Conservation (phyloP, 257 asterid genomes). For the Verbascum thapsus region DNA sequence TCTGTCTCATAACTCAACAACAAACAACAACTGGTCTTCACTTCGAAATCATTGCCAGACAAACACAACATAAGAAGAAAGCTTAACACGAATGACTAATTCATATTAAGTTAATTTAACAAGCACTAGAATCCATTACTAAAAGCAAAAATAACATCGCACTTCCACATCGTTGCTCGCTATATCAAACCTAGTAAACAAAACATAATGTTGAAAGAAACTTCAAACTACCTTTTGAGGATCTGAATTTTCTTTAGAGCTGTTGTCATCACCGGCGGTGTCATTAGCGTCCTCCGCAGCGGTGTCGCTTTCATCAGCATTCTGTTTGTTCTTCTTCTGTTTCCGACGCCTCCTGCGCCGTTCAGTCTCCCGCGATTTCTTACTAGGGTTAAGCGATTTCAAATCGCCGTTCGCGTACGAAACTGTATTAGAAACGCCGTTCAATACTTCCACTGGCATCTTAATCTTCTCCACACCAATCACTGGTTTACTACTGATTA, state of each 20-base stretch:
- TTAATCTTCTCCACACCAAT: not conserved
- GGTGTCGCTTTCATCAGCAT: constrained; percentile 43
- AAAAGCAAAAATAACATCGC: not conserved
- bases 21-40: no score
- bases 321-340: constrained; percentile 54
- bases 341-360: constrained; percentile 50
- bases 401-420: constrained; percentile 40
- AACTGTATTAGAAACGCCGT: constrained; percentile 32
- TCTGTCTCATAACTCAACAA: no score
- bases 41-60: no score
- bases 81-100: no score
- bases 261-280: constrained; percentile 41
- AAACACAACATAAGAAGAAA: no score
- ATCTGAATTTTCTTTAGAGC: constrained; percentile 70
- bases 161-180: no score
- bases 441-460: constrained; percentile 60
- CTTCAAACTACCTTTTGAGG: constrained; percentile 57
- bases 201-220: not conserved
- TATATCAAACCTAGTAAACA: not conserved
- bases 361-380: constrained; percentile 83
- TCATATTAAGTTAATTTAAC: no score
- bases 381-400: constrained; percentile 43
- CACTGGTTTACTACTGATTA: constrained; percentile 6
- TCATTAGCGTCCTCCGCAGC: constrained; percentile 55
- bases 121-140: no score